phyloP scores from a whole-genome alignment of 1,139 yeast species.

The Sugiyamaella pinicola region DNA sequence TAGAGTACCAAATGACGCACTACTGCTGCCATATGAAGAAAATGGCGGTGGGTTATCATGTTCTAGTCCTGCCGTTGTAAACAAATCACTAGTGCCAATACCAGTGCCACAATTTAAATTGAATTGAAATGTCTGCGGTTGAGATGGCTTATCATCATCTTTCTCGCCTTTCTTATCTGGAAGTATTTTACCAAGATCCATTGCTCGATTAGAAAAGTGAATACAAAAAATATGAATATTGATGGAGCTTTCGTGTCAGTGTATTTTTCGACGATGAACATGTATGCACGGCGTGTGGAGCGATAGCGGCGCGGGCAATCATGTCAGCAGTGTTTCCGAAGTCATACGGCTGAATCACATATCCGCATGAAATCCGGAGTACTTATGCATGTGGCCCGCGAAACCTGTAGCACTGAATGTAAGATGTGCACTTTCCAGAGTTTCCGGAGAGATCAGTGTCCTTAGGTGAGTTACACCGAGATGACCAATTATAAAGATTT shows the following conservation, averaged over 20 bases:
- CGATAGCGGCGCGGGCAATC: neutral
- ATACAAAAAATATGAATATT: too few relatives aligned
- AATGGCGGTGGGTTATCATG: neutral
- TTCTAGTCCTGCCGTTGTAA: neutral
- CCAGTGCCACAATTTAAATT: neutral
- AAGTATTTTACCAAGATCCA: conserved; percentile 3
- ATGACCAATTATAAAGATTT: too few relatives aligned
- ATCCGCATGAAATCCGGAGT: too few relatives aligned
- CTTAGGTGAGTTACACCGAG: too few relatives aligned
- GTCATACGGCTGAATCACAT: too few relatives aligned
- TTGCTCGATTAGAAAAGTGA: conserved; percentile 2
- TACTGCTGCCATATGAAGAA: neutral
- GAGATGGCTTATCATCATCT: neutral
- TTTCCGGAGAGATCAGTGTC: too few relatives aligned
- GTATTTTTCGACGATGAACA: neutral
- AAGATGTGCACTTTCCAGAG: too few relatives aligned
- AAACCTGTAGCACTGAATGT: too few relatives aligned
- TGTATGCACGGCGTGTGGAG: neutral
- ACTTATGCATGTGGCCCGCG: too few relatives aligned
- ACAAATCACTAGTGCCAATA: neutral
- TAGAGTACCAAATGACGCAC: neutral
- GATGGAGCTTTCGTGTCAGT: neutral
- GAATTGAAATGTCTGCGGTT: conserved; percentile 1
- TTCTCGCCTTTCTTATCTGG: neutral
- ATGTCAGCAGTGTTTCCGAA: too few relatives aligned